Evolutionary conservation across 352 stramenopile genomes (phyloP), one percentile per base, ranked within the genome.

Genomic region (Globisporangium cederbergense): DNA sequence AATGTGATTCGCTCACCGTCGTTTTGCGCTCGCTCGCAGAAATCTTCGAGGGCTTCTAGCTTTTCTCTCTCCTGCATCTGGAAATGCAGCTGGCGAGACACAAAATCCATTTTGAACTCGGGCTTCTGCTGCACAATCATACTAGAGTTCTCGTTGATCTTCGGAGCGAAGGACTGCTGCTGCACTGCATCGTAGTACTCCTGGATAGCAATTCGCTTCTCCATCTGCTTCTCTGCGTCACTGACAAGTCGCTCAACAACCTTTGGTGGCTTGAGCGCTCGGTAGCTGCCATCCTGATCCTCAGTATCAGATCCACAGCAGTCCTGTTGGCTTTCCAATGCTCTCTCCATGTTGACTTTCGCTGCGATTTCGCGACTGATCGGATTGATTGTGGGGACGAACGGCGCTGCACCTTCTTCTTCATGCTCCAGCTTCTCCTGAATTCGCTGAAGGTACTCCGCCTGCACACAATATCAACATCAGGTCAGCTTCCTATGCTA

Each of bases 31-130:
- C 70, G 64, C 45, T 79, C 70, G 32, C 72, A 81, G 20, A 71
- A 59, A 38, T 77, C 79, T 65, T 90, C 79, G 1, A 89, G 77
- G 3, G 72, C 73, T 58, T 90, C 76, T 20, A 82, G 60, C 28
- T 80, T 81, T 30, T 86, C 77, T 74, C 81, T 76, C 25, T 92
- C 87, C 2, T 80, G 74, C 20, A 74, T 74, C 51, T 86, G 79
- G 54, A 85, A 95, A 55, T 87, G 92, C 28, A 71, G 53, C 59
- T 95, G 82, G 0, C 86, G 76, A 0, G 83, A 67, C 7, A 93
- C 73, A 61, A 91, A 95, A 56, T 93, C 77, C 56, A 93, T 72
- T 54, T 90, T 76, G 72, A 91, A 93, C 67, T 93, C 85, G 8
- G 85, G 82, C 22, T 78, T 83, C 16, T 79, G 72, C 20, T 85